These are phyloP conservation scores for Crucibulum laeve DNA, from an alignment of 768 basidiomycete genomes.

Conservation along the genomic window DNA sequence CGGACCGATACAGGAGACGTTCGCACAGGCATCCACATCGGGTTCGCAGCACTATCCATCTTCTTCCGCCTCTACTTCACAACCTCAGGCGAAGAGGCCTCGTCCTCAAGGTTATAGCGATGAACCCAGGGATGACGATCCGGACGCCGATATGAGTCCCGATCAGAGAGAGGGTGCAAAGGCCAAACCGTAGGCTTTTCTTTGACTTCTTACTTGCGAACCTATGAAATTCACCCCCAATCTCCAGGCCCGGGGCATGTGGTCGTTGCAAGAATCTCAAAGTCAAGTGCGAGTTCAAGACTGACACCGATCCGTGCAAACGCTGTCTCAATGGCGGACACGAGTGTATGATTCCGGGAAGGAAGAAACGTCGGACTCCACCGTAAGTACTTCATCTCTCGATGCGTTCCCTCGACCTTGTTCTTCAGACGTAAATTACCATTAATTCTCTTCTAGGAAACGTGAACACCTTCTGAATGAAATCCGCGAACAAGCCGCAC, in stretches of 20 bases:
- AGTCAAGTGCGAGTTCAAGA: slow-evolving; percentile 75
- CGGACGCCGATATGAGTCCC: slow-evolving; percentile 23
- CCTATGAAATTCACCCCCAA: no score
- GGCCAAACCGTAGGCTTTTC: slow-evolving; percentile 36
- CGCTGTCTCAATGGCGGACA: slow-evolving; percentile 68
- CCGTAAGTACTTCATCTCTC: slow-evolving; percentile 49
- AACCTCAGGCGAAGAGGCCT: slow-evolving; percentile 30
- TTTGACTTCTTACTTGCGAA: no score
- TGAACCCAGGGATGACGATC: slow-evolving; percentile 29
- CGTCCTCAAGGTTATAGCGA: slow-evolving; percentile 25
- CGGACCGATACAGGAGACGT: slow-evolving; percentile 19
- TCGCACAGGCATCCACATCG: slow-evolving; percentile 13
- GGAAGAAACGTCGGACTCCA: slow-evolving; percentile 74
- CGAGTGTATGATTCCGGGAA: slow-evolving; percentile 79
- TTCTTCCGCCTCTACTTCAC: slow-evolving; percentile 13
- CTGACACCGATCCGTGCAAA: slow-evolving; percentile 70
- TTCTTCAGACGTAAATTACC: slow-evolving; percentile 6
- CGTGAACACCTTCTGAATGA: slow-evolving; percentile 75
- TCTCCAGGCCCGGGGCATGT: slow-evolving; percentile 54
- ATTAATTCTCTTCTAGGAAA: slow-evolving; percentile 42
- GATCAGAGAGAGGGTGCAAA: slow-evolving; percentile 34
- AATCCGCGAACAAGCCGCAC: slow-evolving; percentile 69
- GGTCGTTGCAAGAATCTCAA: slow-evolving; percentile 63
- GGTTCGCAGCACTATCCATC: slow-evolving; percentile 13
- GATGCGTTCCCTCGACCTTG: background rate